These are phyloP conservation scores for Daldinia vernicosa DNA, from an alignment of 495 filamentous ascomycete species.

Conservation along the genomic window DNA sequence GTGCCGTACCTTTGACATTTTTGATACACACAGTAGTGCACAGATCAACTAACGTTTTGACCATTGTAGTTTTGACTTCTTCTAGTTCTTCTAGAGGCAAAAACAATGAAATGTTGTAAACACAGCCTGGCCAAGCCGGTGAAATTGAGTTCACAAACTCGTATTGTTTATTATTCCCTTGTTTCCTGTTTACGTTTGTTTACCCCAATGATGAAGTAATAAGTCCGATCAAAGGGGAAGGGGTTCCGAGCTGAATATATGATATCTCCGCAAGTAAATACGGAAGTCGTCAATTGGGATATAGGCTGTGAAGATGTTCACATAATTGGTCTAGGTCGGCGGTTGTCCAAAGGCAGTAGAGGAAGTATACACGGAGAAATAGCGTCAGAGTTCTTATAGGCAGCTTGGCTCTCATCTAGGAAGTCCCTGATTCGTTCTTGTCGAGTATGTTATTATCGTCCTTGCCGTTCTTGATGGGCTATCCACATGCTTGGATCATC, in stretches of 20 bases:
- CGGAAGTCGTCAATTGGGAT: background rate
- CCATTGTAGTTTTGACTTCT: slow-evolving; percentile 33
- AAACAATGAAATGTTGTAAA: background rate
- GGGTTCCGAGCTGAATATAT: background rate
- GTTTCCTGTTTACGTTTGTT: background rate
- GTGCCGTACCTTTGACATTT: slow-evolving; percentile 42
- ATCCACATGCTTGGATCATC: slow-evolving; percentile 14
- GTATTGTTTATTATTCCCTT: slow-evolving; percentile 1
- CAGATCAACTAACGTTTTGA: slow-evolving; percentile 50
- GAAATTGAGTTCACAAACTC: background rate
- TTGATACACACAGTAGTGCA: slow-evolving; percentile 44
- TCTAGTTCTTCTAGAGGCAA: background rate
- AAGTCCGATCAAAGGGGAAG: background rate
- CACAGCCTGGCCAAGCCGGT: background rate
- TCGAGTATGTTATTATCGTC: background rate
- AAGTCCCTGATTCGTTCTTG: background rate
- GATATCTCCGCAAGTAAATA: background rate
- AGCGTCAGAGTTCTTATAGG: background rate
- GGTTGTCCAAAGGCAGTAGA: background rate
- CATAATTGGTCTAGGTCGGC: background rate
- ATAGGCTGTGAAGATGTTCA: background rate
- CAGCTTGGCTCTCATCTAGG: background rate
- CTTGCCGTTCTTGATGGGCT: background rate
- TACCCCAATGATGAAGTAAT: background rate
- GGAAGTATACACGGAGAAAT: background rate